A percentile compares a stretch with the other conserved stretches of the same genome.
Evolutionary conservation across 2,329 filamentous ascomycete species (phyloP).

Genomic region (Monilinia fructigena): DNA sequence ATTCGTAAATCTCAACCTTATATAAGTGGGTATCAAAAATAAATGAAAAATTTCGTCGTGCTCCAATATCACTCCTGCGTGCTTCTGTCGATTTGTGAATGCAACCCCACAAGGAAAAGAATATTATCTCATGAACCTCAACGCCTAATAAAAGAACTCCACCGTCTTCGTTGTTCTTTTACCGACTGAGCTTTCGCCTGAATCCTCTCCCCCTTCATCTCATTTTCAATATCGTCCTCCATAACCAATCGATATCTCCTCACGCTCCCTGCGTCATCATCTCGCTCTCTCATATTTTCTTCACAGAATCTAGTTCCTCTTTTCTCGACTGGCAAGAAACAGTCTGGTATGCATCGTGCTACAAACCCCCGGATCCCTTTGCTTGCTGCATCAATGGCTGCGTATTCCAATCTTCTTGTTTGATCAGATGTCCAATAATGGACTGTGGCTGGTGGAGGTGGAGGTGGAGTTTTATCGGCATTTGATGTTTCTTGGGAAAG

Average conservation of each 20-base stretch:
- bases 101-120: not conserved
- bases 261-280: slow-evolving; percentile 57
- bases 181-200: not conserved
- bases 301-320: slow-evolving; percentile 57
- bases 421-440: slow-evolving; percentile 67
- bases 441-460: slow-evolving; percentile 56
- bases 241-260: slow-evolving; percentile 57
- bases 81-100: not conserved
- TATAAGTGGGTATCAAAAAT: slow-evolving; percentile 16
- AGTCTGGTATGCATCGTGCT: slow-evolving; percentile 59
- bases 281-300: slow-evolving; percentile 27
- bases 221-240: slow-evolving; percentile 25
- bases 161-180: slow-evolving; percentile 10
- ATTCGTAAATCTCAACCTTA: not conserved
- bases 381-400: slow-evolving; percentile 62
- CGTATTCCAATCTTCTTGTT: slow-evolving; percentile 63
- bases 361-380: slow-evolving; percentile 61
- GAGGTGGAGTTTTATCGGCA: slow-evolving; percentile 38
- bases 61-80: not conserved
- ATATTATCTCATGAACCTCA: not conserved
- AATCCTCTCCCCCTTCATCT: not conserved
- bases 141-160: slow-evolving; percentile 12
- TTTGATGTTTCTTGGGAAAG: slow-evolving; percentile 29
- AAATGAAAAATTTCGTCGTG: slow-evolving; percentile 4
- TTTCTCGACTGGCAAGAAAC: slow-evolving; percentile 53